phyloP scores from a whole-genome alignment of 768 basidiomycete genomes.

The Leccinum longicurvipes region DNA sequence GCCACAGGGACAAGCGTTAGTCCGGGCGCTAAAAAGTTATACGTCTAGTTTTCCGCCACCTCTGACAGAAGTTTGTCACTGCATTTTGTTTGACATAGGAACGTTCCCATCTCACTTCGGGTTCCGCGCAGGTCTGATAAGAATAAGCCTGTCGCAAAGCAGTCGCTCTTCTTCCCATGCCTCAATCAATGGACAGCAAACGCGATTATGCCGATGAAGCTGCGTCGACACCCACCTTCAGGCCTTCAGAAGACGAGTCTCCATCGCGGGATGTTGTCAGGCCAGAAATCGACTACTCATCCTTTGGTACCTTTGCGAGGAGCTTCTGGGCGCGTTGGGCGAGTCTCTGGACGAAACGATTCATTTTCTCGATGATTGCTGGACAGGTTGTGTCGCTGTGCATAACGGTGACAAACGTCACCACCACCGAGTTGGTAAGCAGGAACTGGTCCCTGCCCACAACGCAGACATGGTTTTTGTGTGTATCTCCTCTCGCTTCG shows the following conservation, averaged over 20 bases:
- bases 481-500: slow-evolving; percentile 26
- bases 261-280: slow-evolving; percentile 23
- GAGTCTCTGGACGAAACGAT: slow-evolving; percentile 77
- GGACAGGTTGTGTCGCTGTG: slow-evolving; percentile 85
- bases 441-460: slow-evolving; percentile 74
- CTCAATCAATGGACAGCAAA: slow-evolving; percentile 25
- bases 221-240: neutral
- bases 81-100: slow-evolving; percentile 3
- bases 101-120: slow-evolving; percentile 4
- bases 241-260: neutral
- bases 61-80: slow-evolving; percentile 15
- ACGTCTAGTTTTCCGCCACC: neutral
- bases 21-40: neutral
- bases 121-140: slow-evolving; percentile 12
- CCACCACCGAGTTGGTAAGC: slow-evolving; percentile 71
- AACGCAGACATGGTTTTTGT: slow-evolving; percentile 85
- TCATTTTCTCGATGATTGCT: slow-evolving; percentile 64
- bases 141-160: too few relatives aligned
- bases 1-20: neutral
- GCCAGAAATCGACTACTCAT: slow-evolving; percentile 67
- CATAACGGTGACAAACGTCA: slow-evolving; percentile 86
- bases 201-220: slow-evolving; percentile 17
- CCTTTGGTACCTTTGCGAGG: slow-evolving; percentile 45
- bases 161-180: neutral
- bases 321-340: slow-evolving; percentile 61